A percentile compares a stretch with the other conserved stretches of the same genome.
These are phyloP conservation scores for Coemansia sp. DNA, from an alignment of 192 early-diverging fungal genomes.

Conservation along the genomic window DNA sequence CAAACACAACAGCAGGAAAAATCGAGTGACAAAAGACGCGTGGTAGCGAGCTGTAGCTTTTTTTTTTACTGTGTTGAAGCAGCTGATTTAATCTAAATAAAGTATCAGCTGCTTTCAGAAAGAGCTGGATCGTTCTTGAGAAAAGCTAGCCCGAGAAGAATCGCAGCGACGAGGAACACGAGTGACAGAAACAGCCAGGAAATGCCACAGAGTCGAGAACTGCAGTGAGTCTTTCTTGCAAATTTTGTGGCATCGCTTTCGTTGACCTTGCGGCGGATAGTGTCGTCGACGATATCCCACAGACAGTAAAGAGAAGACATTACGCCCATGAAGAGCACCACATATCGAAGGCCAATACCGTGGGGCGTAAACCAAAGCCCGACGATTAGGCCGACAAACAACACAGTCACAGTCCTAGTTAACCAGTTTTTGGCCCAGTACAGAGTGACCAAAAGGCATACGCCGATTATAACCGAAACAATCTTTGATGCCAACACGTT, in stretches of 20 bases:
- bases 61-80: too few species aligned
- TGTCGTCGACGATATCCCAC: conserved; percentile 96
- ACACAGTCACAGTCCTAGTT: conserved; percentile 74
- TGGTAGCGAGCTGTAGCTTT: too few species aligned
- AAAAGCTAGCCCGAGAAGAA: conserved; percentile 77
- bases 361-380: conserved; percentile 83
- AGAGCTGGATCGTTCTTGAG: conserved; percentile 65
- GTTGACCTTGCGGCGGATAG: conserved; percentile 87
- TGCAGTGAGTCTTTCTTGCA: conserved; percentile 73
- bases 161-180: conserved; percentile 75
- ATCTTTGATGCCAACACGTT: conserved; percentile 85
- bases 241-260: conserved; percentile 93
- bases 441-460: conserved; percentile 79
- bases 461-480: conserved; percentile 81
- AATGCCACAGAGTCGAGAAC: conserved; percentile 84
- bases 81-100: not conserved
- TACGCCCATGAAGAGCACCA: conserved; percentile 92
- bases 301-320: conserved; percentile 93
- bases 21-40: too few species aligned
- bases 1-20: too few species aligned
- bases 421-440: conserved; percentile 92
- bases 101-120: not conserved
- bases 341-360: conserved; percentile 79
- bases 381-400: conserved; percentile 81
- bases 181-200: conserved; percentile 90